A percentile compares a stretch with the other conserved stretches of the same genome.
Conservation (phyloP, 2,329 filamentous ascomycete species). For the Fusarium nodosum region DNA sequence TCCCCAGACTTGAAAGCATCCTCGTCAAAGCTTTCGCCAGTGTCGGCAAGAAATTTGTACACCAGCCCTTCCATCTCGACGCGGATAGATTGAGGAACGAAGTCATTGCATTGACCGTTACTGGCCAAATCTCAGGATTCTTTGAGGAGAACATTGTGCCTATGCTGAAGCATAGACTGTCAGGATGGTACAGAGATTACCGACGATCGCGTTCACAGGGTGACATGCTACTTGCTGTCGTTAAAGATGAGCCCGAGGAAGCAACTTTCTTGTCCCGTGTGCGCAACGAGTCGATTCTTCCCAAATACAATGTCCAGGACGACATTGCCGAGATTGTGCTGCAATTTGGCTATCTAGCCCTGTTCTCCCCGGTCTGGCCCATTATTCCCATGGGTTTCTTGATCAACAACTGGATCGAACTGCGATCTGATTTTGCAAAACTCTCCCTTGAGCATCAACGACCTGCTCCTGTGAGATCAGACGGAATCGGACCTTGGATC, state of each 20-base stretch:
- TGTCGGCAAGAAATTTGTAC: conserved; percentile 65
- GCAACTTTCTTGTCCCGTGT: conserved; percentile 72
- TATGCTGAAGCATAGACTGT: conserved; percentile 72
- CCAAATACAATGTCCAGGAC: conserved; percentile 78
- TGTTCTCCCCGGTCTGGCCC: conserved; percentile 83
- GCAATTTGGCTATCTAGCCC: conserved; percentile 79
- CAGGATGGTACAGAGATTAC: conserved; percentile 61
- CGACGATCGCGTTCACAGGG: conserved; percentile 54
- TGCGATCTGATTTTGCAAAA: conserved; percentile 82
- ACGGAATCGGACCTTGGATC: conserved; percentile 82
- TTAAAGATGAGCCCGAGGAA: conserved; percentile 73
- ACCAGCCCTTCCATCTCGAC: conserved; percentile 73
- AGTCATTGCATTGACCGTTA: conserved; percentile 81
- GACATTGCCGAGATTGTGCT: conserved; percentile 81
- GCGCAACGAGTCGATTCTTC: conserved; percentile 75
- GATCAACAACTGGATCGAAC: conserved; percentile 82
- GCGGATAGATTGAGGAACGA: conserved; percentile 76
- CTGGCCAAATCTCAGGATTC: conserved; percentile 78
- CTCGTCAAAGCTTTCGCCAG: conserved; percentile 62
- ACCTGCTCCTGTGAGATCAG: conserved; percentile 75
- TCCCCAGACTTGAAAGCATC: conserved; percentile 75
- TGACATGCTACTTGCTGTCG: conserved; percentile 61
- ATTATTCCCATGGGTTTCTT: conserved; percentile 79
- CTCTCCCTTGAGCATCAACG: conserved; percentile 81
- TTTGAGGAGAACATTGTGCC: conserved; percentile 80